Evolutionary conservation across 306 rosid species (phyloP).

Genomic region (Castanea crenata): DNA sequence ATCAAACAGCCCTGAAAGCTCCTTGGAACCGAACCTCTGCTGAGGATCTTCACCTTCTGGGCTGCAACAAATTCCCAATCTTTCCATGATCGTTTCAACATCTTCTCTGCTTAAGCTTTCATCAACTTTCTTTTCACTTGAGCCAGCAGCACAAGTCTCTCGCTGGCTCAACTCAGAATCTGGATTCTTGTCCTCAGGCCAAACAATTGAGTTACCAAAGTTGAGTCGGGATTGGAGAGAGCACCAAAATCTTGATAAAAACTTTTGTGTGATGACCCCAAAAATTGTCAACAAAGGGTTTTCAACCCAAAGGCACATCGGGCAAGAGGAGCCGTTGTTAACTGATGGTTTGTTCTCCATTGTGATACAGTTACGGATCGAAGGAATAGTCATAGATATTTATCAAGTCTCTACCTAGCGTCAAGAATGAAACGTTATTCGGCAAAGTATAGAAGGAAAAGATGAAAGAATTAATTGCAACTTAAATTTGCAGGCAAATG

Average conservation of each 20-base stretch:
- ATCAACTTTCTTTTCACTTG: slow-evolving; percentile 26
- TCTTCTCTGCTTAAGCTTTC: slow-evolving; percentile 48
- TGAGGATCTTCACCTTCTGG: slow-evolving; percentile 47
- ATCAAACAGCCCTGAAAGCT: slow-evolving; percentile 58
- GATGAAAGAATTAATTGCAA: slow-evolving; percentile 18
- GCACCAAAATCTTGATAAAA: slow-evolving; percentile 22
- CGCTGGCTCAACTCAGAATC: slow-evolving; percentile 19
- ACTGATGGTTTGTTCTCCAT: slow-evolving; percentile 26
- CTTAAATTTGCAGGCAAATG: background rate
- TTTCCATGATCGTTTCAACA: slow-evolving; percentile 51
- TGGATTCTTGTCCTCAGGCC: slow-evolving; percentile 2
- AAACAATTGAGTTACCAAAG: slow-evolving; percentile 18
- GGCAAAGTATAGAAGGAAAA: background rate
- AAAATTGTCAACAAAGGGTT: background rate
- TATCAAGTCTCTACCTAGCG: background rate
- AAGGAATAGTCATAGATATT: slow-evolving; percentile 16
- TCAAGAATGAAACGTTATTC: background rate
- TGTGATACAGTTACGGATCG: slow-evolving; percentile 9
- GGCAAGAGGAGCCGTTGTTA: background rate
- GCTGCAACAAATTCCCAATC: slow-evolving; percentile 52
- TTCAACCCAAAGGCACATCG: slow-evolving; percentile 20
- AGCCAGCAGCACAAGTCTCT: background rate
- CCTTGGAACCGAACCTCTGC: slow-evolving; percentile 31
- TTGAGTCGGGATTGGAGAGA: slow-evolving; percentile 18
- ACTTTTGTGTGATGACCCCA: background rate